Evolutionary conservation across 2,329 filamentous ascomycete species (phyloP), one percentile per base, ranked within the genome.

Genomic region (Sarocladiaceae sp.): DNA sequence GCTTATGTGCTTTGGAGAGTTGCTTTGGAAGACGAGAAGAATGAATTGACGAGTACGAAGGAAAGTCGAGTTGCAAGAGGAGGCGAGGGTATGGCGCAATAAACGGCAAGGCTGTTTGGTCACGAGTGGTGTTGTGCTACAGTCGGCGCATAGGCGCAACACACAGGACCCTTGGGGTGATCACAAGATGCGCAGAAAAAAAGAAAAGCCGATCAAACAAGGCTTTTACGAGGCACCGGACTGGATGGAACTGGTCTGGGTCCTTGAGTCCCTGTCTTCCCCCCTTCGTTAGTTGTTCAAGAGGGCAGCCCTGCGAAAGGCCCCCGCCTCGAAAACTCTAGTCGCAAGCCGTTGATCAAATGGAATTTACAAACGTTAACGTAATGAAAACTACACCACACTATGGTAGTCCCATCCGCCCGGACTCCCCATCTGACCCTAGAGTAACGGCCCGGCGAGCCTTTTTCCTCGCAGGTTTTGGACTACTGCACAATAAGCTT

Each of bases 341-440:
- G n/a, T n/a, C n/a, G n/a, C n/a, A n/a, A n/a, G n/a, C n/a, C n/a
- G n/a, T n/a, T n/a, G 29, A 33, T 33, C 44, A 31, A 48, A 48
- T 48, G 26, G 44, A 48, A 33, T 5, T 33, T 29, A 55, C 51
- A 53, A 56, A 56, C 54, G 50, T 46, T 55, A 57, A 57, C 56
- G 56, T 57, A 57, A 56, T 48, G 44, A 28, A 48, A 48, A 48
- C 26, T 48, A n/a, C n/a, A n/a, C n/a, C n/a, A n/a, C n/a, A n/a
- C n/a, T n/a, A n/a, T n/a, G n/a, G n/a, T n/a, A n/a, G n/a, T n/a
- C n/a, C 35, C 37, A 40, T 23, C 37, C 37, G n/a, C n/a, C 25
- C 29, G 5, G 40, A 17, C 37, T 6, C 40, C 23, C 28, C 31
- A 37, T 25, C n/a, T 50, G 20, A 29, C 44, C 44, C 44, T 48